These are phyloP conservation scores for Elasticomyces elasticus DNA, from an alignment of 495 filamentous ascomycete species.

Conservation along the genomic window DNA sequence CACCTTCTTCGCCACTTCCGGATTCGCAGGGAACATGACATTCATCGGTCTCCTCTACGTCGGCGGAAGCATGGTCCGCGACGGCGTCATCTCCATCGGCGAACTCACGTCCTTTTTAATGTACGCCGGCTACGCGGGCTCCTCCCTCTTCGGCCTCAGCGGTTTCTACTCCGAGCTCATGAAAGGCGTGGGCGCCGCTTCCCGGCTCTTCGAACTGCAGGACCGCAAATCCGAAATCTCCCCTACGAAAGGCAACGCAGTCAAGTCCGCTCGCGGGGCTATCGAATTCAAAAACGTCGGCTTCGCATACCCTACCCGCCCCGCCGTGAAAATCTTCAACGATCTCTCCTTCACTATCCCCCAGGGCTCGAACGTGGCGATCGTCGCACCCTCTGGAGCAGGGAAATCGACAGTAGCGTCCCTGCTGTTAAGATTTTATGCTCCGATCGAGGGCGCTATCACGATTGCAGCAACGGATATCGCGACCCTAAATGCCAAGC, in stretches of 20 bases:
- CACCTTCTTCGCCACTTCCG: slow-evolving; percentile 80
- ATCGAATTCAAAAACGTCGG: slow-evolving; percentile 35
- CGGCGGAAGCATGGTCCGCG: slow-evolving; percentile 79
- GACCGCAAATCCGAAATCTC: slow-evolving; percentile 82
- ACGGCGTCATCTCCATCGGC: slow-evolving; percentile 75
- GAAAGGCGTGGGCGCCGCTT: slow-evolving; percentile 95
- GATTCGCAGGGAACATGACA: slow-evolving; percentile 89
- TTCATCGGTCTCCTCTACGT: slow-evolving; percentile 85
- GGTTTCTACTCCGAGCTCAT: slow-evolving; percentile 97
- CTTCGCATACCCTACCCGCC: slow-evolving; percentile 25
- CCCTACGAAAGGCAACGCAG: slow-evolving; percentile 65
- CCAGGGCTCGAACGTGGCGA: slow-evolving; percentile 86
- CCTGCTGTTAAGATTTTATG: slow-evolving; percentile 82
- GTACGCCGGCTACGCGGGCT: slow-evolving; percentile 91
- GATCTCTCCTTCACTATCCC: slow-evolving; percentile 82
- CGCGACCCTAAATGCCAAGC: slow-evolving; percentile 80
- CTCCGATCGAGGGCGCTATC: slow-evolving; percentile 65
- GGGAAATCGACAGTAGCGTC: slow-evolving; percentile 92
- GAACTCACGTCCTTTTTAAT: slow-evolving; percentile 96
- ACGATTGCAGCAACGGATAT: slow-evolving; percentile 80
- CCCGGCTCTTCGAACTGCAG: slow-evolving; percentile 88
- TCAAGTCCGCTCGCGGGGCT: slow-evolving; percentile 70
- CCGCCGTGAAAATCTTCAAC: slow-evolving; percentile 79
- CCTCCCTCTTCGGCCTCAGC: slow-evolving; percentile 82
- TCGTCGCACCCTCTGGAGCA: slow-evolving; percentile 89